These are phyloP conservation scores for Globisporangium mamillatum DNA, from an alignment of 352 stramenopile genomes.

Conservation along the genomic window DNA sequence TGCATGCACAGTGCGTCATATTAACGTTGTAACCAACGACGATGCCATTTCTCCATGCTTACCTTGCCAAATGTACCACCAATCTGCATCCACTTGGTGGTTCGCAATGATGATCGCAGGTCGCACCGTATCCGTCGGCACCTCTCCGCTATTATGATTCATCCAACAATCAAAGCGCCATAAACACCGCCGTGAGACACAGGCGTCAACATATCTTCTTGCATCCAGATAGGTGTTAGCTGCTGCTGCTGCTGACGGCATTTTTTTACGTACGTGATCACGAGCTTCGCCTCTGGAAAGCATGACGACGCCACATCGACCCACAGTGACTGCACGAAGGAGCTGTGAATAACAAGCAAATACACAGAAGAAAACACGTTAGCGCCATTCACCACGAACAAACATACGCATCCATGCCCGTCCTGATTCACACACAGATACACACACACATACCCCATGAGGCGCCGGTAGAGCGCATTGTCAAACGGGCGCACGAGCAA, in stretches of 20 bases:
- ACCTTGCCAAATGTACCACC: slow-evolving; percentile 91
- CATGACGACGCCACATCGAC: slow-evolving; percentile 85
- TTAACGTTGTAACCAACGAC: background rate
- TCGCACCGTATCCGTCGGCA: slow-evolving; percentile 68
- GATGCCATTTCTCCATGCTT: background rate
- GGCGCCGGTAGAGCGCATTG: slow-evolving; percentile 65
- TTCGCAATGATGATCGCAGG: slow-evolving; percentile 89
- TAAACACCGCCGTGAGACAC: background rate
- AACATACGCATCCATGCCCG: background rate
- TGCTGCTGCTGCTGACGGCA: background rate
- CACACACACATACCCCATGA: slow-evolving; percentile 51
- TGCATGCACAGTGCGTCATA: background rate
- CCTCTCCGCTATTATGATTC: slow-evolving; percentile 43
- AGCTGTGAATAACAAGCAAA: slow-evolving; percentile 24
- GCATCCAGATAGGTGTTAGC: background rate
- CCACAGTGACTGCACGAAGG: slow-evolving; percentile 70
- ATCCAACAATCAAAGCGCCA: slow-evolving; percentile 1
- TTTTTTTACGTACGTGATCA: slow-evolving; percentile 59
- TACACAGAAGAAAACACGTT: slow-evolving; percentile 5
- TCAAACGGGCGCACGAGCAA: slow-evolving; percentile 85
- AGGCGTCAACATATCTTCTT: background rate
- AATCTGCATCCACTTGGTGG: slow-evolving; percentile 92
- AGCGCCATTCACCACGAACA: slow-evolving; percentile 6
- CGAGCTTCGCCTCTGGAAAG: slow-evolving; percentile 82
- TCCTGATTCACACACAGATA: background rate